Base-by-base conservation (phyloP, 2,329 filamentous ascomycete genomes). In the Ophiostoma montium region DNA sequence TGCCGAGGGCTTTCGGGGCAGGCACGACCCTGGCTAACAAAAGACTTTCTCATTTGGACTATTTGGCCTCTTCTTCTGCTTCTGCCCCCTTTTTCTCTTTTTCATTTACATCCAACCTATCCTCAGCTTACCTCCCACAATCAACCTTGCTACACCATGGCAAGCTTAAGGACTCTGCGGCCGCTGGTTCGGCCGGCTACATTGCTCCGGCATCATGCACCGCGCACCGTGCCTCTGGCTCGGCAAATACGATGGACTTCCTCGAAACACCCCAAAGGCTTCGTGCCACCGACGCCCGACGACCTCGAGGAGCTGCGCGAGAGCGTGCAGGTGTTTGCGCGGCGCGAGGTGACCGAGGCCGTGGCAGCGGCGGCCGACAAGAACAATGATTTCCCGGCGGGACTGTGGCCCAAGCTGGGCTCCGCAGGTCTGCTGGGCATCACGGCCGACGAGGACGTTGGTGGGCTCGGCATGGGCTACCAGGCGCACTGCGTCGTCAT, bases 401-500 rank as follows among this genome's bases (percentile, higher is more conserved):
- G 84, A 7, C 90, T 98, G 83, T 98, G 92, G 92, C 72, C 75
- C 63, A 95, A 95, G 68, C 72, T 98, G 46, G 92, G 92, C 54
- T 84, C 88, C 55, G 92, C 92, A 32, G 92, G 85, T 7, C 84
- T 96, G 57, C 75, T 96, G 27, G 92, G 92, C 52, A 86, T 95
- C 59, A 96, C 92, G 9, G 92, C 87, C 16, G 86, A 95, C 60
- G 88, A 95, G 67, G 83, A 87, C 50, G 87, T 92, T 47, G 92
- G 92, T 35, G 92, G 90, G 2, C 67, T 96, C 42, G 86, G 74
- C 1, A 83, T 96, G 80, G 92, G 92, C 11, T 98, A 96, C 66
- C 90, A 96, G 69, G 90, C 92, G 41, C 92, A 98, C 67, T 94
- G 87, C 62, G 72, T 95, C 7, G 87, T 95, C 42, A 84, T 96